Evolutionary conservation across 805 yeast species (phyloP).

Genomic region (Maudiozyma pseudohumilis): DNA sequence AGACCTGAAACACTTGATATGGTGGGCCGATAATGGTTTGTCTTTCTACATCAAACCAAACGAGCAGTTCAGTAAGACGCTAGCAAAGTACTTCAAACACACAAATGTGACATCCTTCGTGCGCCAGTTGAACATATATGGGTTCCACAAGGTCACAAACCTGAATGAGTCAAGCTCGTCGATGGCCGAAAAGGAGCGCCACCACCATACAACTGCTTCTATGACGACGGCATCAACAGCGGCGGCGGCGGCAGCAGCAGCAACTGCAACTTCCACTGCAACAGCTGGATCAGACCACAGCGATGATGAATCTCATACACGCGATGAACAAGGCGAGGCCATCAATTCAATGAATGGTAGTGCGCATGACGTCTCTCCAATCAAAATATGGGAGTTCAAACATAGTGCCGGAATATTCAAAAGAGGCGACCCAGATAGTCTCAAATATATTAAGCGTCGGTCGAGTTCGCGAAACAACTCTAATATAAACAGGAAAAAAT

Average conservation of each 20-base stretch:
- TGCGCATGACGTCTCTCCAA: constrained; percentile 6
- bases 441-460: constrained; percentile 71
- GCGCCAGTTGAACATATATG: constrained; percentile 73
- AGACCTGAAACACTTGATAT: constrained; percentile 60
- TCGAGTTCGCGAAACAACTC: constrained; percentile 36
- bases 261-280: background rate
- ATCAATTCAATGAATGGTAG: background rate
- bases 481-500: constrained; percentile 11
- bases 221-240: too few species aligned
- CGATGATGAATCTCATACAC: background rate
- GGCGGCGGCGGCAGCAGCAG: too few species aligned
- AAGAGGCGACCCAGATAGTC: constrained; percentile 68
- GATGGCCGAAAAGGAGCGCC: background rate
- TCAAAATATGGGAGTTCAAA: constrained; percentile 70
- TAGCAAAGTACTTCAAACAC: constrained; percentile 61
- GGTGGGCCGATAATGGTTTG: constrained; percentile 70
- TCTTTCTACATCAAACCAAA: constrained; percentile 76
- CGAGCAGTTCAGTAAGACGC: constrained; percentile 74
- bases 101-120: constrained; percentile 73
- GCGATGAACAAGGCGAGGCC: background rate
- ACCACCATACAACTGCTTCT: too few species aligned
- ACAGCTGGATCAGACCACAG: background rate
- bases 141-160: constrained; percentile 57
- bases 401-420: constrained; percentile 72
- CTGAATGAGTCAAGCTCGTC: constrained; percentile 4